Base-by-base conservation (phyloP, 352 stramenopile genomes). In the Globisporangium acanthophoron region DNA sequence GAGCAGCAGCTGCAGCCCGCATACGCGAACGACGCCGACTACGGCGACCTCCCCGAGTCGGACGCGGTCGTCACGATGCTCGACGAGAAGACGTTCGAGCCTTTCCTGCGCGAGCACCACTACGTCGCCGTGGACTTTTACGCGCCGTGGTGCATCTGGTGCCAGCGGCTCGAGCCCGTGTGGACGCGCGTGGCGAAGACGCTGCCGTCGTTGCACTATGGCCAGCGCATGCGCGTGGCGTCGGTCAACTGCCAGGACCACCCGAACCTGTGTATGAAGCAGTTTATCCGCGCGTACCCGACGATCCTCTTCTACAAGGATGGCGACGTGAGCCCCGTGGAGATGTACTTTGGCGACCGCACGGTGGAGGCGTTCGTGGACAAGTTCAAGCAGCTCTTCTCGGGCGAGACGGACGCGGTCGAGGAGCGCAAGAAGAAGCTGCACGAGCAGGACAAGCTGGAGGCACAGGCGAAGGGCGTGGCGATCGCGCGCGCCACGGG, bases 81-180 rank as follows among this genome's bases (percentile, higher is more conserved):
- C 21, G 86, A 84, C 58, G 78, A 94, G n/a, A 66, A 79, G 7
- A 96, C 75, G 31, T 99, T 98, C 60, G 78, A 98, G 44, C 61
- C 72, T 2, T 99, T 98, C 65, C 55, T 99, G 13, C 78, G 90
- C 52, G 70, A 92, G 40, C 91, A 98, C 71, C 90, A 98, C 66
- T 98, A 98, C 70, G 92, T 97, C 6, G 97, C 98, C 54, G 87
- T 98, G 41, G 92, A 99, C 73, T 97, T 98, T 56, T 98, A 93
- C 79, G 96, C 95, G 40, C 95, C 96, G 12, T 97, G 88, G 86
- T 99, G 96, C 71, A 93, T 98, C 46, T 99, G 96, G 96, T 99
- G 96, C 76, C 92, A 98, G 73, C 81, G 92, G 16, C 81, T 99
- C 33, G 93, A 97, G 66, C 96, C 96, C 0, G 97, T 97, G 0